Base-by-base conservation (phyloP, 768 basidiomycete genomes). In the Xerocomellus amylosporus region DNA sequence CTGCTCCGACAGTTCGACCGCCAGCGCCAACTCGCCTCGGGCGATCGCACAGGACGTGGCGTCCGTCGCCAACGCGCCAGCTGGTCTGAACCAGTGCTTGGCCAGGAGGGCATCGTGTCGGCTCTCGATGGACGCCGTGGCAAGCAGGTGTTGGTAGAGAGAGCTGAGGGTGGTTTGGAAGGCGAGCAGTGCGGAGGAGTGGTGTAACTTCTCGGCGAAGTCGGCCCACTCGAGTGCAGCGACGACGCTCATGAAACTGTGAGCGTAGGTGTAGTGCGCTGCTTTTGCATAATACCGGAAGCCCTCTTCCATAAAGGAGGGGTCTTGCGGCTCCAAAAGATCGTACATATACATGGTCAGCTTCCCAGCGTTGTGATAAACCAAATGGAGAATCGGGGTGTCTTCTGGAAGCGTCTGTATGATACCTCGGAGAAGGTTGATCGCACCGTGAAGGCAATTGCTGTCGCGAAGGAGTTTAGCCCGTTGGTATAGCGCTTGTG, bases 1-100 rank as follows among this genome's bases (percentile, higher is more conserved):
- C 30, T 72, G 67, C 43, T 71, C 70, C 5, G 75, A 65, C 60
- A 74, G 70, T 44, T 76, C 73, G 8, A 76, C 55, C 38, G 66
- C 70, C 26, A 60, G 49, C 20, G 51, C 54, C 24, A 65, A 37
- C 36, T 65, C 43, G 2, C 59, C 62, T 17, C 22, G 49, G 0
- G n/a, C 22, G 31, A 69, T 63, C 1, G 70, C 74, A 49, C 64
- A 66, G 8, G 66, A 48, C 6, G 68, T 39, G n/a, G 68, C 66
- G 37, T 69, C 49, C 22, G 60, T 57, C 8, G 63, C 65, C n/a
- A 67, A 37, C 13, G 60, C 42, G 4, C 52, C 38, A 1, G 47
- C 58, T 7, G 48, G 17, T 8, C 9, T 33, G 31, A 19, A 19
- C 52, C 58, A 61, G 15, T 24, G 4, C n/a, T 44, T 44, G 20